Evolutionary conservation across 23 red algal genomes (phyloP).

Genomic region (Gracilaria domingensis): DNA sequence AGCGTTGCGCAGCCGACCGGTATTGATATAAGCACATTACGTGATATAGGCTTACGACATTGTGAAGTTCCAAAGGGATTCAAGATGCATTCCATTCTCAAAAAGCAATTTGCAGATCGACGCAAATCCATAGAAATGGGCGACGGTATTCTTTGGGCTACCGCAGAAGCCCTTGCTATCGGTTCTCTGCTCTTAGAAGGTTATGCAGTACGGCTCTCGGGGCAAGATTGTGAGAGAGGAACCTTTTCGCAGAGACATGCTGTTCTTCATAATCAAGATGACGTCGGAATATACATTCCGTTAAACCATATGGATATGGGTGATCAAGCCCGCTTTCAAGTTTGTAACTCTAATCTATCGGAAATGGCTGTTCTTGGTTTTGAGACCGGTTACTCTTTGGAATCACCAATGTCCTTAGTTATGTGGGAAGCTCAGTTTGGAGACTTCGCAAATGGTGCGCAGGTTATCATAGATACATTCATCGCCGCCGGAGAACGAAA

Average conservation of each 20-base stretch:
- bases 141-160: constrained; percentile 94
- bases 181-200: constrained; percentile 89
- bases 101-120: constrained; percentile 86
- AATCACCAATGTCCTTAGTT: constrained; percentile 90
- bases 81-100: constrained; percentile 90
- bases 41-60: constrained; percentile 76
- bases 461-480: constrained; percentile 99
- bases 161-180: constrained; percentile 93
- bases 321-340: constrained; percentile 81
- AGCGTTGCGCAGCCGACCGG: constrained; percentile 85
- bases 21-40: constrained; percentile 75
- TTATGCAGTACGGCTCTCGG: constrained; percentile 89
- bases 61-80: constrained; percentile 84
- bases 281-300: constrained; percentile 72
- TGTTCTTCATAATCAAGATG: constrained; percentile 91
- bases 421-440: constrained; percentile 99
- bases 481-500: constrained; percentile 99
- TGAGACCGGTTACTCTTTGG: constrained; percentile 96
- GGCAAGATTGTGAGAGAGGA: constrained; percentile 98
- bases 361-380: constrained; percentile 99
- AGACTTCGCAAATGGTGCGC: constrained; percentile 98
- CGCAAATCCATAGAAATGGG: constrained; percentile 85
- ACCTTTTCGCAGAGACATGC: constrained; percentile 98
- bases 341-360: constrained; percentile 97
- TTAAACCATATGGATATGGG: constrained; percentile 83